Evolutionary conservation across 352 stramenopile species (phyloP), one percentile per base, ranked within the genome.

Genomic region (Globisporangium echinulatum): DNA sequence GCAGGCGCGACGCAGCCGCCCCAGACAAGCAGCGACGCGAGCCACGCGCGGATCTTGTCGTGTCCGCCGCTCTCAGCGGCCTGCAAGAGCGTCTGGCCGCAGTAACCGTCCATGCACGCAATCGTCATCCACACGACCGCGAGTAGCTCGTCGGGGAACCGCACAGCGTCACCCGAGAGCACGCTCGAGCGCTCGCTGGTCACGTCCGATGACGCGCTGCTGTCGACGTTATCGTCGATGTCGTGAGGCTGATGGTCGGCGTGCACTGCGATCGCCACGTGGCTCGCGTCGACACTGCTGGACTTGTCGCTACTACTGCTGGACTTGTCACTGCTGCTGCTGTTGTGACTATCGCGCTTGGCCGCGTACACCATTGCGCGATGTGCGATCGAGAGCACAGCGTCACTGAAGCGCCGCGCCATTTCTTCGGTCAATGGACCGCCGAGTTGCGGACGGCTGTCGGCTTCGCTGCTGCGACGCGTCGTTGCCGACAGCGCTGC

Each of bases 71-170:
- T 82, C 51, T 93, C 83, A 4, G 81, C 81, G 17, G 85, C 85
- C 50, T 95, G 78, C 9, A 92, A 71, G 17, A 95, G 72, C 46
- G 77, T 85, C 54, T 95, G 83, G 0, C 85, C 85, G 38, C 85
- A 95, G 51, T 92, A 90, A 4, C 83, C 85, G 38, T 95, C 85
- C 49, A 93, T 43, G 19, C 78, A 85, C 19, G 84, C 85, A 7
- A 93, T 58, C 11, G 88, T 72, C 78, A 92, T 95, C 85, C 85
- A 95, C 19, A 92, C 60, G n/a, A 88, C 70, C 0, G 82, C 77
- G 14, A 95, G 56, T 6, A 93, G 53, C 56, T 93, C 81, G 54
- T 87, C 71, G 0, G 83, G 72, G 36, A 92, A 90, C 3, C 62
- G 59, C 14, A 72, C 50, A 4, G 70, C 59, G 36, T 71, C 61